Evolutionary conservation across 331 rosid genomes (phyloP), one percentile per base, ranked within the genome.

Genomic region (Quercus lobata): DNA sequence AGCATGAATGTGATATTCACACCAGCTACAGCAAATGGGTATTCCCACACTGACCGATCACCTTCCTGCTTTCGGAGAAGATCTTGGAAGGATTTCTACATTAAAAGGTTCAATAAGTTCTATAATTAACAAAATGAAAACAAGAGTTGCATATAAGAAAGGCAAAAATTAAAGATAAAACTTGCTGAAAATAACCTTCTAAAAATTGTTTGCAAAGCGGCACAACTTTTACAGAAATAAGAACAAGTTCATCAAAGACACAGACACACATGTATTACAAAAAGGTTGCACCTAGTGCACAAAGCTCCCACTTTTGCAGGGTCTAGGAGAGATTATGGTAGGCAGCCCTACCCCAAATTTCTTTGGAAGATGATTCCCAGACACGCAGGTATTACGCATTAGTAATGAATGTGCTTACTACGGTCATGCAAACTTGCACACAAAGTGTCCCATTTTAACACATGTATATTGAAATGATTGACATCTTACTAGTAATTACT

Each of bases 1-100:
- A 96, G 98, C 99, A 96, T 93, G 87, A 96, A 96, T 75, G 99
- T 93, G 73, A 96, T 93, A 90, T 96, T 96, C 75, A 96, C 99
- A 76, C 99, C 99, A 74, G 99, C 99, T 80, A 96, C 98, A 30
- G 98, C 97, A 90, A 96, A 96, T 74, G 99, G 99, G 86, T 96
- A 96, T 80, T 96, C 99, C 99, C 99, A 96, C 78, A 93, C 91
- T 25, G 99, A 96, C 35, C 99, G 90, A 69, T 93, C 93, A 75
- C 99, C 99, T 88, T 88, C 99, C 87, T 89, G 98, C 89, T 96
- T 96, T 85, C 94, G 87, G 77, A 96, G 90, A 69, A 96, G 99
- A 86, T 88, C 93, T 87, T 91, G 98, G 87, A 96, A 96, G 79
- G 99, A 93, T 84, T 89, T 93, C 99, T 96, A 78, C 83, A 87